Evolutionary conservation across 192 early-diverging fungal species (phyloP), one percentile per base, ranked within the genome.

Genomic region (Backusella morwellensis): DNA sequence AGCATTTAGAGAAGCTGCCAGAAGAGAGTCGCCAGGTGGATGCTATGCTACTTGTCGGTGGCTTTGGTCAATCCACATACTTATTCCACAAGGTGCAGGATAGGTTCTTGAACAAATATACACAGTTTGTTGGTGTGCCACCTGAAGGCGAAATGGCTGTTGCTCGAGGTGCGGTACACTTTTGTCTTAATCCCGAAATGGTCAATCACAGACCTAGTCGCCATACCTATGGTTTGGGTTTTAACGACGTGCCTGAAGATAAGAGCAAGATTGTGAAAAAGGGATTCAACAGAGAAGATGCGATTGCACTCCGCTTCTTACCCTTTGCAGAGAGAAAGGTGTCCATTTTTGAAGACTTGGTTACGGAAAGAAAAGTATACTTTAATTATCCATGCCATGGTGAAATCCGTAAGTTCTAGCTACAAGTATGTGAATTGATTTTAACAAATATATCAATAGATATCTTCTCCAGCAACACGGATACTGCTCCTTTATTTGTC

Each of bases 11-110:
- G n/a, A 77, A 82, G 59, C 40, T 78, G 29, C 15, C 70, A 76
- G 66, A 86, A 74, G 56, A 29, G 23, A 63, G 56, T 29, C 23
- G 56, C 26, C 75, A 71, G 70, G 40, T 87, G 47, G 38, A 77
- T 21, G 83, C 86, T 11, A 84, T 87, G 41, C 85, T 87, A 68
- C 78, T 87, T 35, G 86, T 87, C 47, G 86, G 86, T 66, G 86
- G 86, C 36, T 85, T 85, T 67, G 85, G 86, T 29, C 83, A 83
- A 79, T 86, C 84, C 1, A 71, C 70, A 7, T 85, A 85, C 34
- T 75, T 87, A 42, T 76, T 80, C 56, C 73, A 77, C 35, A 74
- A 75, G 35, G 76, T 87, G 17, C 80, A 82, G 59, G 52, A 70
- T 8, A 71, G 66, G 7, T 87, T 87, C 72, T 66, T 72, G 42